Conservation (phyloP, 148 eudicot species). For the Bassia scoparia region DNA sequence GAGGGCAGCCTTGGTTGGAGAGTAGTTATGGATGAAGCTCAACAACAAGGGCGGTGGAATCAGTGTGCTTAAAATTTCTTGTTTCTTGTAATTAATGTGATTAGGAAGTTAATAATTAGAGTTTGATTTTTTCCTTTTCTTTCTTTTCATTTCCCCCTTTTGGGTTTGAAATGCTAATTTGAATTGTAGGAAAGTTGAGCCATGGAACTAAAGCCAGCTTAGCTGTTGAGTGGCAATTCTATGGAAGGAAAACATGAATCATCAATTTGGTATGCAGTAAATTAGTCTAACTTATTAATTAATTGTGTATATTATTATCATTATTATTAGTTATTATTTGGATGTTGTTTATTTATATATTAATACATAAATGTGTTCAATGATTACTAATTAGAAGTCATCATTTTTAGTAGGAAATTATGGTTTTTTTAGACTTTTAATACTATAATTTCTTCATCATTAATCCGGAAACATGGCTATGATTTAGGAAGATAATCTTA, state of each 20-base stretch:
- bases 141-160: background rate
- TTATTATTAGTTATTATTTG: no score
- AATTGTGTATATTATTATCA: background rate
- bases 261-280: conserved; percentile 24
- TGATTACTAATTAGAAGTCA: conserved; percentile 28
- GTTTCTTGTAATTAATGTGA: conserved; percentile 13
- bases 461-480: conserved; percentile 14
- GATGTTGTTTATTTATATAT: conserved; percentile 14
- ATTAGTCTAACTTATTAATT: conserved; percentile 19
- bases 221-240: conserved; percentile 1
- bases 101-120: background rate
- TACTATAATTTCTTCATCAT: conserved; percentile 1
- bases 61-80: conserved; percentile 24
- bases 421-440: conserved; percentile 17
- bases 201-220: background rate
- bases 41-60: conserved; percentile 32
- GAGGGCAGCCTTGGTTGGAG: conserved; percentile 40
- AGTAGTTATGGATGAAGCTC: conserved; percentile 42
- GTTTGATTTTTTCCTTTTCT: background rate
- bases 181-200: conserved; percentile 23
- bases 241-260: conserved; percentile 4
- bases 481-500: conserved; percentile 16
- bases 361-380: conserved; percentile 28
- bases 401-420: conserved; percentile 18
- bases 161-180: conserved; percentile 4